phyloP scores from a whole-genome alignment of 108 stramenopile species.

The Licmophora abbreviata region DNA sequence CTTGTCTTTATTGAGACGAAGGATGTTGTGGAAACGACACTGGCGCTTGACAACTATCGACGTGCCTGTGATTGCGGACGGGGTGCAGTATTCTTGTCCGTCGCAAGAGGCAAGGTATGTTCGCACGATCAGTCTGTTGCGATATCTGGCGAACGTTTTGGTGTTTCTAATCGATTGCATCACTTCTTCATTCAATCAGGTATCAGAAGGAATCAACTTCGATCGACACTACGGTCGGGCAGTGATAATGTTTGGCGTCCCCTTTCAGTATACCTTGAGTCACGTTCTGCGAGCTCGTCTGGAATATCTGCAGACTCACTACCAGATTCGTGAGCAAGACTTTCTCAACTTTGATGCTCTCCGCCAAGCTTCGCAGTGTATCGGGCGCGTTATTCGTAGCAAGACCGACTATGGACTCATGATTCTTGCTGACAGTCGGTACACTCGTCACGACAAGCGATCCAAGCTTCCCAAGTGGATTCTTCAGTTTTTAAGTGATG shows the following conservation, averaged over 20 bases:
- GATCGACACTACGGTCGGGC: constrained; percentile 98
- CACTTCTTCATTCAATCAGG: constrained; percentile 31
- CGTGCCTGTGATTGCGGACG: constrained; percentile 97
- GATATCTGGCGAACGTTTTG: not conserved
- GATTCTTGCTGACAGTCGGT: constrained; percentile 91
- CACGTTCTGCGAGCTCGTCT: constrained; percentile 93
- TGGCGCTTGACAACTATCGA: constrained; percentile 96
- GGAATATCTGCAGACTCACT: constrained; percentile 90
- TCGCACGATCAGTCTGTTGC: not conserved
- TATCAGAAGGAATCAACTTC: constrained; percentile 99
- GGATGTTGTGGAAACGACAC: constrained; percentile 98
- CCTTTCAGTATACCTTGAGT: constrained; percentile 97
- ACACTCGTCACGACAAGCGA: constrained; percentile 93
- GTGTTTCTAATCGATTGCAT: not conserved
- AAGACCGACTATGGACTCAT: constrained; percentile 96
- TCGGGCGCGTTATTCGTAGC: constrained; percentile 91
- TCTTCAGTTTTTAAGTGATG: constrained; percentile 84
- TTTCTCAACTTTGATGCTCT: constrained; percentile 97
- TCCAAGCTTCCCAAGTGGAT: constrained; percentile 97
- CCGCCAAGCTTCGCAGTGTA: constrained; percentile 90
- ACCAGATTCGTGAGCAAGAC: constrained; percentile 92
- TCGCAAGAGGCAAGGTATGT: constrained; percentile 94
- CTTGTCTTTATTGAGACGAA: constrained; percentile 98
- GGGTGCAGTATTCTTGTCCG: constrained; percentile 97
- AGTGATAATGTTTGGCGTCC: constrained; percentile 98